These are phyloP conservation scores for Aspergillus arachidicola DNA, from an alignment of 2,329 filamentous ascomycete genomes.

Conservation along the genomic window DNA sequence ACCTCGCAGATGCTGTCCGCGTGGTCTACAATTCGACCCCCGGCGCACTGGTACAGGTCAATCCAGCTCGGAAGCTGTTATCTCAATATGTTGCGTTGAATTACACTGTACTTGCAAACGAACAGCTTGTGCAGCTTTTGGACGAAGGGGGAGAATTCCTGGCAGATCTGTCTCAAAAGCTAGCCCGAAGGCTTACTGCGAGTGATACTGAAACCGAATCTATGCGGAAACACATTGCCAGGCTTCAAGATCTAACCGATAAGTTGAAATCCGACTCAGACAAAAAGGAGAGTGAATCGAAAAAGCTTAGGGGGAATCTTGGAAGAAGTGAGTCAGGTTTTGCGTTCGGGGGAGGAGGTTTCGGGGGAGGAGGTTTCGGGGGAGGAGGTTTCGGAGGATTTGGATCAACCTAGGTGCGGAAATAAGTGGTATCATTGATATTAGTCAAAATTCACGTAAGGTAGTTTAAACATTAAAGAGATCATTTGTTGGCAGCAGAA, in stretches of 20 bases:
- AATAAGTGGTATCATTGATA: too few relatives aligned
- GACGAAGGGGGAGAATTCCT: neutral
- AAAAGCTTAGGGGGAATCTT: too few relatives aligned
- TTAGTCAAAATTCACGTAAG: too few relatives aligned
- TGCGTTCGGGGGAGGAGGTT: too few relatives aligned
- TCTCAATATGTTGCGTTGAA: neutral
- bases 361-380: too few relatives aligned
- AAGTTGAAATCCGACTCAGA: neutral
- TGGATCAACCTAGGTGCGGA: too few relatives aligned
- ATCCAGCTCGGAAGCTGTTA: neutral
- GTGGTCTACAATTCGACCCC: neutral
- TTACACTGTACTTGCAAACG: neutral
- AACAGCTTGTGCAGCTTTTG: neutral
- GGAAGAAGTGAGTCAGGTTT: too few relatives aligned
- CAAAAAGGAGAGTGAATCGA: neutral
- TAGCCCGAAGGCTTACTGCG: neutral
- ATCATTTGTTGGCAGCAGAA: too few relatives aligned
- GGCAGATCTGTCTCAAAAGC: neutral
- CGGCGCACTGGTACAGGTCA: neutral
- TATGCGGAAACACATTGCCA: neutral
- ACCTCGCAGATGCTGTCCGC: neutral
- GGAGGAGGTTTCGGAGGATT: too few relatives aligned
- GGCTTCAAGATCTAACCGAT: neutral
- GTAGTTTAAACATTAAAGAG: rapidly evolving
- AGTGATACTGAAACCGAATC: neutral